Percentiles rank a stretch among this genome's conserved stretches.
Evolutionary conservation across 371 early-diverging fungal genomes (phyloP).

Genomic region (Circinella umbellata): DNA sequence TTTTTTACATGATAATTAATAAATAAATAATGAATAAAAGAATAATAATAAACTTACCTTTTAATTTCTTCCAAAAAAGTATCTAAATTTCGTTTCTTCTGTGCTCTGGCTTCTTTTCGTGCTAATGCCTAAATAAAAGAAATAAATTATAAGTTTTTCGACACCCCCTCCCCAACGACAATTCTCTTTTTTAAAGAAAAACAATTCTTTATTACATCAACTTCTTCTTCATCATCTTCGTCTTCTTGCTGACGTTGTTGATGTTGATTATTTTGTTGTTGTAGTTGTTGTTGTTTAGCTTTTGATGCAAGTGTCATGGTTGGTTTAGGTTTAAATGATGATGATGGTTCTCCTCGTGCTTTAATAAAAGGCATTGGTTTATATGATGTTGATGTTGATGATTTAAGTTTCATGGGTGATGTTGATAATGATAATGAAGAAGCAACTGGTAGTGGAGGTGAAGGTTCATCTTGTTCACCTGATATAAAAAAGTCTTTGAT

Average conservation of each 20-base stretch:
- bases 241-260: constrained; percentile 19
- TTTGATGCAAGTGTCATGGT: constrained; percentile 38
- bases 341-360: constrained; percentile 28
- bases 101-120: constrained; percentile 43
- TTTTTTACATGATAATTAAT: too few relatives aligned
- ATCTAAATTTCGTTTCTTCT: constrained; percentile 83
- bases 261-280: constrained; percentile 11
- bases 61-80: constrained; percentile 86
- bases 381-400: constrained; percentile 19
- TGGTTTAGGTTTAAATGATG: constrained; percentile 19
- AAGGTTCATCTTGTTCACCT: too few relatives aligned
- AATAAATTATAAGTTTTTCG: neutral
- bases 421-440: neutral
- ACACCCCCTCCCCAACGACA: too few relatives aligned
- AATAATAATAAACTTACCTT: constrained; percentile 39
- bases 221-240: constrained; percentile 37
- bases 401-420: neutral
- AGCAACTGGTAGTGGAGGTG: too few relatives aligned
- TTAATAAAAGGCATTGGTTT: constrained; percentile 54
- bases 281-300: neutral
- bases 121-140: constrained; percentile 24
- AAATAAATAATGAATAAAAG: neutral
- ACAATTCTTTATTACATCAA: constrained; percentile 26
- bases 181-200: too few relatives aligned
- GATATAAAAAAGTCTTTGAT: too few relatives aligned